Evolutionary conservation across 2,329 filamentous ascomycete species (phyloP), one percentile per base, ranked within the genome.

Genomic region (Microcyclospora tardicrescens): DNA sequence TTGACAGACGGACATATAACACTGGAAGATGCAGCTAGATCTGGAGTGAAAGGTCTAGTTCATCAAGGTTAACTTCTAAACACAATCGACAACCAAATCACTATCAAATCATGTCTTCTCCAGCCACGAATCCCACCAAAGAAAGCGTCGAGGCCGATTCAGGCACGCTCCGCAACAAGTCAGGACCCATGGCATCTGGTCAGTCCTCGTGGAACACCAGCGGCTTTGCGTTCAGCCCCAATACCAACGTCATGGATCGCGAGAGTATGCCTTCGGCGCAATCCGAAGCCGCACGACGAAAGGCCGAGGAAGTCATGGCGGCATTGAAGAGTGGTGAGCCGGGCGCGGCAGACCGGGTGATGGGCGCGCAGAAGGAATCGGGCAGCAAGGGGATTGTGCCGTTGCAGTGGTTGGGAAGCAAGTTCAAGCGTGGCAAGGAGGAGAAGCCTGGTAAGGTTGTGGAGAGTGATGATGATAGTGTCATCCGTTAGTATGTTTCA

Each of bases 321-420:
- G 48, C 50, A 11, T 31, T 53, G 35, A 50, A 43, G 36, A 46
- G 42, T n/a, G 49, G 49, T 30, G 47, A 53, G 24, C 42, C 42
- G 5, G 50, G 49, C 10, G 51, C 46, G 8, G 52, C 52, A 15
- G 47, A 52, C 34, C 39, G 37, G n/a, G 9, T 46, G 12, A 50
- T 54, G 49, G 42, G 45, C 14, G 36, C 40, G 11, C 42, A 45
- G n/a, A 39, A 34, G 41, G 40, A 43, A 37, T 36, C 28, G 16
- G 39, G 38, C 10, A 29, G 32, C 6, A 38, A 38, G 27, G 43
- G 41, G 2, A 34, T 42, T 28, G 33, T 38, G 9, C 38, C 35
- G n/a, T 32, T 37, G 35, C 11, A 12, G 15, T 33, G 36, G 36
- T 16, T 38, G 28, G 28, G 16, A 16, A 19, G 28, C 11, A 38